Base-by-base conservation (phyloP, 345 rosid genomes). In the Moricandia moricandioides region DNA sequence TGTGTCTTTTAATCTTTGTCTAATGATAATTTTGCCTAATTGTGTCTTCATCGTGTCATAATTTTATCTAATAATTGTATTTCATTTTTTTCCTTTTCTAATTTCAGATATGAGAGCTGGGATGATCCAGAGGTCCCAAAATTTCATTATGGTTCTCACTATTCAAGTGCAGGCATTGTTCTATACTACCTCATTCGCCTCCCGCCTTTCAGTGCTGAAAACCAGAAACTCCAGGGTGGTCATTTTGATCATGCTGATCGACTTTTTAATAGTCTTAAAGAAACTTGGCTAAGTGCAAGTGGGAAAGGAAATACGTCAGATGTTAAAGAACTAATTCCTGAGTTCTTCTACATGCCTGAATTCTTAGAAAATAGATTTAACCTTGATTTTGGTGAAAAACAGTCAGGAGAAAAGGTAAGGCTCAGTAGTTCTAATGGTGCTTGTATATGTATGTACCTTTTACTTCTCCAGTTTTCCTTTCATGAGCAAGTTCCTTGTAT, bases 221-320 rank as follows among this genome's bases (percentile, higher is more conserved):
- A 96, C 80, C 99, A 92, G 87, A 96, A 96, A 87, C 90, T 96
- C 52, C 99, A 96, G 78, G 99, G 99, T 27, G 99, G 99, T 63
- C 98, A 96, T 82, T 96, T 96, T 57, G 99, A 96, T 82, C 99
- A 96, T 81, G 99, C 99, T 78, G 99, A 96, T 86, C 88, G 99
- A 75, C 98, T 96, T 71, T 96, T 96, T 77, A 91, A 88, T 82
- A 82, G 94, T 76, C 71, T 96, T 61, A 82, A 81, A 88, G 99
- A 92, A 58, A 96, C 99, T 77, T 96, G 99, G 99, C 82, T 74
- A 62, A 96, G 99, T 87, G 99, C 98, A 73, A 89, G 96, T 39
- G 99, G 99, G 79, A 92, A 86, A 74, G 97, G 96, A 35, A 92
- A 96, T 78, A 96, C 98, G 33, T 92, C 98, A 58, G 99, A 96